Evolutionary conservation across 331 rosid species (phyloP), one percentile per base, ranked within the genome.

Genomic region (Cydonia oblonga): DNA sequence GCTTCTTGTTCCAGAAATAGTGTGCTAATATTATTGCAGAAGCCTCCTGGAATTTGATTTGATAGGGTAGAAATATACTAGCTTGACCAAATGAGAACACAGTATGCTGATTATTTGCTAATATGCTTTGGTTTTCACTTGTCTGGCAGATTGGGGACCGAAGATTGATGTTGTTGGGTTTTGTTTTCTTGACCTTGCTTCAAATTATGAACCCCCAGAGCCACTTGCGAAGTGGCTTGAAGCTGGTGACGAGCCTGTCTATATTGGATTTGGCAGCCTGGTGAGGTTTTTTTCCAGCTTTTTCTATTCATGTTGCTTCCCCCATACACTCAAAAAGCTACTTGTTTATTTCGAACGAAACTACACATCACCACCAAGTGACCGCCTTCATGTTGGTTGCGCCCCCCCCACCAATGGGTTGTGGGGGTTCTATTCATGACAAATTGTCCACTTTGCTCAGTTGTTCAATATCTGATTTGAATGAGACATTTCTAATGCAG

Each of bases 101-200:
- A 29, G 25, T 30, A 4, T 56, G 54, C 66, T 5, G 18, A 9
- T 57, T 44, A 35, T 26, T n/a, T 30, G 57, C 69, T 80, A 11
- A 71, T 56, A 72, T 57, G 40, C 42, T 53, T 76, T 68, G 63
- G 54, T 61, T 64, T 70, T 64, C 66, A 69, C 68, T 82, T 79
- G 64, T 69, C 75, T 63, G 84, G 88, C 96, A 93, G 98, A 93
- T 75, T 93, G 98, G 97, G 97, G 98, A 6, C 84, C 87, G 16
- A 87, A 84, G 24, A 84, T 89, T 81, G 97, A 93, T 44, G 89
- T 93, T 5, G 97, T 93, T 80, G 98, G 98, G 70, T 93, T 93
- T 79, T 93, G 98, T 89, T 93, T 93, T 84, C 97, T 93, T 76
- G 97, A 93, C 81, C 96, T 93, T 78, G 98, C 96, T 74, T 90